Evolutionary conservation across 2,329 filamentous ascomycete species (phyloP).

Genomic region (Claviceps arundinis): DNA sequence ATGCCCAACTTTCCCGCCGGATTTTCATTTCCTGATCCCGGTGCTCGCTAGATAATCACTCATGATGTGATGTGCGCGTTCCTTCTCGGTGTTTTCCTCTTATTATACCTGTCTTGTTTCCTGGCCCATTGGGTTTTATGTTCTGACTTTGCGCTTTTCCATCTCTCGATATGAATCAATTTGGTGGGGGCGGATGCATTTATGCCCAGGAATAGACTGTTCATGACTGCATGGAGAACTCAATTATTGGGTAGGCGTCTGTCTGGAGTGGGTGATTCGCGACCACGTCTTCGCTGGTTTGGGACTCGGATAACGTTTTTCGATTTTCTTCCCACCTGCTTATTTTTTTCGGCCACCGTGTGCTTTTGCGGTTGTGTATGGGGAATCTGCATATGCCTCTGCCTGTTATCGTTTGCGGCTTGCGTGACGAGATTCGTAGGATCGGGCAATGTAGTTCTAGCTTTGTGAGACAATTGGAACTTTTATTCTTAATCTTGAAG

Average conservation of each 20-base stretch:
- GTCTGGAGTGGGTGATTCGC: background rate
- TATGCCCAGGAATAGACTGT: conserved; percentile 2
- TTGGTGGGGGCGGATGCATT: background rate
- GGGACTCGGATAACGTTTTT: background rate
- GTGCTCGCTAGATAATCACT: conserved; percentile 3
- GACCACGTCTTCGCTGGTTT: background rate
- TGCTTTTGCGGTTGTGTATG: background rate
- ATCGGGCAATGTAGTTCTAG: background rate
- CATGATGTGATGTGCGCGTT: background rate
- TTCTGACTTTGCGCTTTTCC: background rate
- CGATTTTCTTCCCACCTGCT: background rate
- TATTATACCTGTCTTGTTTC: background rate
- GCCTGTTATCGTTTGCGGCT: background rate
- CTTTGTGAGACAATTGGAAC: background rate
- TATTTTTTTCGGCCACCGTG: background rate
- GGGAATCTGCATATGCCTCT: background rate
- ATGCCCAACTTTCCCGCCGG: conserved; percentile 29
- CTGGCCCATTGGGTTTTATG: background rate
- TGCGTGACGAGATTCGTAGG: background rate
- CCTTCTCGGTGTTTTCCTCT: background rate
- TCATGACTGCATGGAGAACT: background rate
- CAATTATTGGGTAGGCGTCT: conserved; percentile 1
- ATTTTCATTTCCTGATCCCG: conserved; percentile 25
- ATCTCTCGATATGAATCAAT: background rate
- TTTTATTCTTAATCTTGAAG: background rate